phyloP scores from a whole-genome alignment of 345 rosid species.

The Orychophragmus violaceus region DNA sequence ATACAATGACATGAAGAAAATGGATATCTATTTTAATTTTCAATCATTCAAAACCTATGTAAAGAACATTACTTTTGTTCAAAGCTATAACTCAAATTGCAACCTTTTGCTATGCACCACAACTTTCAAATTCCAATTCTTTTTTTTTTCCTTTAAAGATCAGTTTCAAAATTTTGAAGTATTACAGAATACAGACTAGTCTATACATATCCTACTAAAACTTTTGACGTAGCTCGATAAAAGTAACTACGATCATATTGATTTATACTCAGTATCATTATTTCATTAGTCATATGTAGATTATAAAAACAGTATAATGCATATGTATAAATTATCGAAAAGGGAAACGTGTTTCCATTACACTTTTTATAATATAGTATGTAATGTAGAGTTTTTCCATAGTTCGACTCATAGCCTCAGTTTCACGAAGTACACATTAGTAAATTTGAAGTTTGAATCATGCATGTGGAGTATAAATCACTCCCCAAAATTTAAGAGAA shows the following conservation, averaged over 20 bases:
- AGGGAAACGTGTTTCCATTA: background rate
- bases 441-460: background rate
- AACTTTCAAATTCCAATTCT: too few species aligned
- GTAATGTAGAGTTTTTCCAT: background rate
- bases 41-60: too few species aligned
- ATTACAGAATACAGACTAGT: too few species aligned
- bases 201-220: too few species aligned
- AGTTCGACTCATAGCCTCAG: background rate
- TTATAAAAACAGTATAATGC: too few species aligned
- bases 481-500: constrained; percentile 3
- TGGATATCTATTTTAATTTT: too few species aligned
- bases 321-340: background rate
- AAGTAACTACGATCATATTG: background rate
- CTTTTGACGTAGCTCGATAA: background rate
- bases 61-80: too few species aligned
- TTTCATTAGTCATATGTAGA: background rate
- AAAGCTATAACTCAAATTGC: too few species aligned
- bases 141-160: too few species aligned
- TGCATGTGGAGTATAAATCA: background rate
- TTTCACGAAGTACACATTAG: background rate
- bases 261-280: background rate
- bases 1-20: too few species aligned
- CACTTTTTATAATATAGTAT: background rate
- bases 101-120: too few species aligned
- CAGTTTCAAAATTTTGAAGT: too few species aligned